These are phyloP conservation scores for Bothriochloa decipiens DNA, from an alignment of 176 grass and related monocot species.

Conservation along the genomic window DNA sequence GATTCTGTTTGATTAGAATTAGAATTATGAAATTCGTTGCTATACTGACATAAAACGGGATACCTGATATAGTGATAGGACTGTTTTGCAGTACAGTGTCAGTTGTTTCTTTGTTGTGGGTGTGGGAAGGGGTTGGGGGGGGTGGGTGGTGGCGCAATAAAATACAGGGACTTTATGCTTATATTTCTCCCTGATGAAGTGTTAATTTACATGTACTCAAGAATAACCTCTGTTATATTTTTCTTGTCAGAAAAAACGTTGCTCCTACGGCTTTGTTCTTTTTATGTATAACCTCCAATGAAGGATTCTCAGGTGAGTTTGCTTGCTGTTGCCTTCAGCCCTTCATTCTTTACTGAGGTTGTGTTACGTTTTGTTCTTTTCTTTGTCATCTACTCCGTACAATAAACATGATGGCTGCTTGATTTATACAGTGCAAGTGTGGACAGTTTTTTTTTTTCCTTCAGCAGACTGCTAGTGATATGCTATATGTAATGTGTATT, in stretches of 20 bases:
- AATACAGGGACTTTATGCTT: not conserved
- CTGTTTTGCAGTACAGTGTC: not conserved
- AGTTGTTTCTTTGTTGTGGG: not conserved
- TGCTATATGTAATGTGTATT: slow-evolving; percentile 9
- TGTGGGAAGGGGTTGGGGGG: too few species aligned
- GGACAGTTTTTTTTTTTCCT: not conserved
- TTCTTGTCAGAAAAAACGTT: slow-evolving; percentile 33
- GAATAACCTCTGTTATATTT: slow-evolving; percentile 26
- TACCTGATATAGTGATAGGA: not conserved
- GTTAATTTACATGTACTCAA: slow-evolving; percentile 2
- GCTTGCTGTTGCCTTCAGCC: slow-evolving; percentile 8
- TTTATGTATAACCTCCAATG: slow-evolving; percentile 58
- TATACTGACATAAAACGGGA: not conserved
- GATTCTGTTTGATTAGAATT: slow-evolving; percentile 29
- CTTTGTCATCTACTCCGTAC: not conserved
- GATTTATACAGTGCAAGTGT: slow-evolving; percentile 16
- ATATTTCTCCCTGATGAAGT: not conserved
- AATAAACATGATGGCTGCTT: slow-evolving; percentile 10
- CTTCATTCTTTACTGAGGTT: not conserved
- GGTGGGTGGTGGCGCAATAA: not conserved
- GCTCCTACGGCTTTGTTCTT: slow-evolving; percentile 6
- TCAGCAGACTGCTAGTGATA: slow-evolving; percentile 10
- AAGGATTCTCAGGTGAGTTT: slow-evolving; percentile 61
- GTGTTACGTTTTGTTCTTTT: not conserved
- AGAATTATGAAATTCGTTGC: slow-evolving; percentile 4